Evolutionary conservation across 371 early-diverging fungal species (phyloP).

Genomic region (Mucor racemosus): DNA sequence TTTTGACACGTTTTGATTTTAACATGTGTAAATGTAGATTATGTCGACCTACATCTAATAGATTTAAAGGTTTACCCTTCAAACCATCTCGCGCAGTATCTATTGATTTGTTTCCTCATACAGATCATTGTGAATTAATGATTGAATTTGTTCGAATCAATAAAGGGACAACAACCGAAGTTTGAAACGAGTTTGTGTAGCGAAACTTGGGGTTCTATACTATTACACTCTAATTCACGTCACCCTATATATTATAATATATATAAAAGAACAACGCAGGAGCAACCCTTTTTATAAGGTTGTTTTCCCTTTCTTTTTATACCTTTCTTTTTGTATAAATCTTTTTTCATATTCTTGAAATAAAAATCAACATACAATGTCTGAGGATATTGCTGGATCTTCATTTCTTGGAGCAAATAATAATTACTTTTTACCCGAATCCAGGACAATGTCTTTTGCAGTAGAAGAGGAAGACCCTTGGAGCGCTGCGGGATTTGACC

Average conservation of each 20-base stretch:
- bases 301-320: neutral
- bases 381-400: slow-evolving; percentile 17
- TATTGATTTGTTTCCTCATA: slow-evolving; percentile 83
- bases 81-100: slow-evolving; percentile 56
- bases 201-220: neutral
- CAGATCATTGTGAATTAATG: slow-evolving; percentile 69
- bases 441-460: slow-evolving; percentile 27
- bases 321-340: neutral
- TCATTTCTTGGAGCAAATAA: slow-evolving; percentile 14
- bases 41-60: slow-evolving; percentile 61
- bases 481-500: slow-evolving; percentile 30
- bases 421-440: slow-evolving; percentile 24
- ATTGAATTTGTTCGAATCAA: slow-evolving; percentile 55
- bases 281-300: neutral
- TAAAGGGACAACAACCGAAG: neutral
- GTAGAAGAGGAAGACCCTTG: slow-evolving; percentile 37
- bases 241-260: slow-evolving; percentile 2
- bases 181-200: slow-evolving; percentile 5
- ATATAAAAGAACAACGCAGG: slow-evolving; percentile 5
- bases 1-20: neutral
- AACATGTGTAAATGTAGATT: slow-evolving; percentile 19
- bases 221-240: slow-evolving; percentile 5
- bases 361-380: slow-evolving; percentile 6
- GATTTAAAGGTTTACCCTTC: slow-evolving; percentile 61
- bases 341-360: neutral